Conservation (phyloP, 495 filamentous ascomycete species). For the Xylaria nigripes region DNA sequence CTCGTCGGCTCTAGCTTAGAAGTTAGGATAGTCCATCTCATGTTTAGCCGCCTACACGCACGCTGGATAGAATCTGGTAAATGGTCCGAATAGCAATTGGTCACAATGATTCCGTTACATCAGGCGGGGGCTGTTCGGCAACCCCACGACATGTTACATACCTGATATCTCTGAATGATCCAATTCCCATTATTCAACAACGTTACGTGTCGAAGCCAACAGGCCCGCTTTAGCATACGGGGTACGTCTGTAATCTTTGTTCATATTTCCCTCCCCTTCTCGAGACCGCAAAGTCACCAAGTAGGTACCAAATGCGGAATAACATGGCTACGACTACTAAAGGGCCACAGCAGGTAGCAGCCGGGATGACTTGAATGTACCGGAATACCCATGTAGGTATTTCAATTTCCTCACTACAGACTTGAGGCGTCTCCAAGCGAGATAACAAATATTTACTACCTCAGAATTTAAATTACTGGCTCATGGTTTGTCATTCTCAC, state of each 20-base stretch:
- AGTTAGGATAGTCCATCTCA: no score
- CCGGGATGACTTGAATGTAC: background rate
- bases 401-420: background rate
- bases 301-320: no score
- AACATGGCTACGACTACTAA: no score
- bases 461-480: background rate
- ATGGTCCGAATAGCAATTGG: background rate
- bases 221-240: no score
- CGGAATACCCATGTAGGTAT: background rate
- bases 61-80: background rate
- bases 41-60: background rate
- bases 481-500: background rate
- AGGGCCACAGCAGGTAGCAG: background rate
- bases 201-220: background rate
- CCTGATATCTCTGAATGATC: background rate
- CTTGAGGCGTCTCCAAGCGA: background rate
- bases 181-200: background rate
- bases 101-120: background rate
- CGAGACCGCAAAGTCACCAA: background rate
- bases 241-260: no score
- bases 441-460: background rate
- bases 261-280: background rate
- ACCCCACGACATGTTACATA: background rate
- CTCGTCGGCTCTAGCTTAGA: background rate
- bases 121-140: background rate